Evolutionary conservation across 495 filamentous ascomycete species (phyloP).

Genomic region (Penicillium argentinense): DNA sequence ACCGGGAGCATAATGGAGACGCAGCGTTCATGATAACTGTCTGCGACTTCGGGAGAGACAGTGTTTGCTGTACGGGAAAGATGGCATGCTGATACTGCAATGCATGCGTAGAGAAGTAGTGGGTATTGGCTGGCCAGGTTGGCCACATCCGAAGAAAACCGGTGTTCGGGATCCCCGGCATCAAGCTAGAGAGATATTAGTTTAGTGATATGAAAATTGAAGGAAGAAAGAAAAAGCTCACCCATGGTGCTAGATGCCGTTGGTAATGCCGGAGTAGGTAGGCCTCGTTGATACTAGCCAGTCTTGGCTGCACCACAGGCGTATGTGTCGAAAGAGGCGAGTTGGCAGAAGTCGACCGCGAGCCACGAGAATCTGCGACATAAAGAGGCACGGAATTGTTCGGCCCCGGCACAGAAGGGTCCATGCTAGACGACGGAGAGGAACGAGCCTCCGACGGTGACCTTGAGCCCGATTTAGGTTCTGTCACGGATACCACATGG

Average conservation of each 20-base stretch:
- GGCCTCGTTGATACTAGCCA: slow-evolving; percentile 38
- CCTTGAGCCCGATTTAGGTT: slow-evolving; percentile 18
- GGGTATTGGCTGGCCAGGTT: slow-evolving; percentile 35
- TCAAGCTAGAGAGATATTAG: slow-evolving; percentile 29
- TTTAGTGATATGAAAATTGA: not conserved
- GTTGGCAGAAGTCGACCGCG: slow-evolving; percentile 20
- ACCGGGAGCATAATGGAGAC: slow-evolving; percentile 42
- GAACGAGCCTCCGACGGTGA: slow-evolving; percentile 29
- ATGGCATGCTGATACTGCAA: slow-evolving; percentile 43
- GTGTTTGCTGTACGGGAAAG: slow-evolving; percentile 37
- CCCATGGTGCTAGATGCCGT: slow-evolving; percentile 39
- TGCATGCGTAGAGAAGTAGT: slow-evolving; percentile 39
- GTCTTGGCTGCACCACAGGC: slow-evolving; percentile 23
- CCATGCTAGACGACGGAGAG: slow-evolving; percentile 28
- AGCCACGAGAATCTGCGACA: slow-evolving; percentile 15
- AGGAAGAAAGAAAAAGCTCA: slow-evolving; percentile 8
- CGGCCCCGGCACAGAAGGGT: slow-evolving; percentile 17
- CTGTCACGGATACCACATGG: slow-evolving; percentile 28
- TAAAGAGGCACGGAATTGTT: slow-evolving; percentile 14
- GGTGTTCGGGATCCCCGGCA: slow-evolving; percentile 36
- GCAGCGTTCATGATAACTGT: slow-evolving; percentile 44
- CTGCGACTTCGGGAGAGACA: slow-evolving; percentile 33
- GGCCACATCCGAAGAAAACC: slow-evolving; percentile 37
- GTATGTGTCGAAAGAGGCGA: slow-evolving; percentile 18
- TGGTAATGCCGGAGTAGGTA: slow-evolving; percentile 44